phyloP scores from a whole-genome alignment of 495 filamentous ascomycete species.

The Lophiotrema nucula region DNA sequence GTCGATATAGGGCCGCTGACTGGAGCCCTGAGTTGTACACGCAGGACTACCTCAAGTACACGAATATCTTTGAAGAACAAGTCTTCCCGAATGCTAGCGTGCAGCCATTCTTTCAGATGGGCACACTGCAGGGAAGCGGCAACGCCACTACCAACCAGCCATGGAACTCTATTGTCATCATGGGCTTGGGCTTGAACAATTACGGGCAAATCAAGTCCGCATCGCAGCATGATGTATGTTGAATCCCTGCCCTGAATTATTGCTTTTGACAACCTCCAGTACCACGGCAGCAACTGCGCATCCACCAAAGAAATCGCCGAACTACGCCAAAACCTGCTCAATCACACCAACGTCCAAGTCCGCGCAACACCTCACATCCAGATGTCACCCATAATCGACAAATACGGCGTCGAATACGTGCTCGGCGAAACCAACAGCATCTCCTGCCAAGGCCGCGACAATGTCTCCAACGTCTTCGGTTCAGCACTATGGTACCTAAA shows the following conservation, averaged over 20 bases:
- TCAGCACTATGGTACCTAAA: not conserved
- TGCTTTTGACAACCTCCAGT: not conserved
- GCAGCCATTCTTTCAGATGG: not conserved
- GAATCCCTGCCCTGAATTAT: too few relatives aligned
- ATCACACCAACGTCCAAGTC: not conserved
- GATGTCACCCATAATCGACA: not conserved
- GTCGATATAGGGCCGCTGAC: not conserved
- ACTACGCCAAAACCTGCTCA: not conserved
- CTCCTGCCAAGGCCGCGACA: not conserved
- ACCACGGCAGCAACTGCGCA: not conserved
- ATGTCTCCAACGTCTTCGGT: not conserved
- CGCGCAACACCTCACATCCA: not conserved
- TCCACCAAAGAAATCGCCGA: not conserved
- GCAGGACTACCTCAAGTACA: not conserved
- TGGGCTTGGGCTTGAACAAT: not conserved
- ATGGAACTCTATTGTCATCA: not conserved
- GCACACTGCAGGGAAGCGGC: not conserved
- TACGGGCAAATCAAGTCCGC: not conserved
- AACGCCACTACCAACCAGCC: not conserved
- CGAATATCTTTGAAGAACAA: not conserved
- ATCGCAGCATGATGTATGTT: not conserved
- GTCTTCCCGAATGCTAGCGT: not conserved
- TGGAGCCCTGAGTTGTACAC: not conserved
- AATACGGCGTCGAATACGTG: not conserved
- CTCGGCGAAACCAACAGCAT: not conserved